Percentiles rank a stretch among this genome's conserved stretches.
Evolutionary conservation across 1,284 basidiomycete genomes (phyloP).

Genomic region (Apiotrichum gracile): DNA sequence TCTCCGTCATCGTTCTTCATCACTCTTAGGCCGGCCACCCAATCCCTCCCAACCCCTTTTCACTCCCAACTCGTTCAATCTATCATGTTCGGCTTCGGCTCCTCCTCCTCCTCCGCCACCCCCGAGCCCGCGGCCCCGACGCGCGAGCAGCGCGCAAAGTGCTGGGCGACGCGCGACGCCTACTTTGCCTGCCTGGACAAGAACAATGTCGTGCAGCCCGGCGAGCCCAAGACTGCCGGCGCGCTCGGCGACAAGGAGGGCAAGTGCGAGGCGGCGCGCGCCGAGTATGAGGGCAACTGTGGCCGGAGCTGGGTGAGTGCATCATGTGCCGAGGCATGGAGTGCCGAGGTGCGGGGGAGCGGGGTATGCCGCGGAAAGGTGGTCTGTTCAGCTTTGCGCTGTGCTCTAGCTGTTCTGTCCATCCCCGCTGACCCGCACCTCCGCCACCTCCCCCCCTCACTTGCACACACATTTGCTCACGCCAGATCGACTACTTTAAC

Average conservation of each 20-base stretch:
- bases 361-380: background rate
- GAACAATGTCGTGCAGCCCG: constrained; percentile 35
- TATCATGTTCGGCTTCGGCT: constrained; percentile 7
- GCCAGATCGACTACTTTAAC: constrained; percentile 50
- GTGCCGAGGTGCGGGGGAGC: background rate
- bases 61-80: background rate
- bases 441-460: background rate
- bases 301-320: constrained; percentile 48
- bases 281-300: constrained; percentile 42
- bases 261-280: constrained; percentile 36
- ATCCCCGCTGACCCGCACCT: background rate
- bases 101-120: background rate
- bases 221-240: constrained; percentile 30
- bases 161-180: constrained; percentile 47
- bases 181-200: constrained; percentile 48
- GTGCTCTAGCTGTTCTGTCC: background rate
- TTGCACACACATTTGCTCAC: background rate
- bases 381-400: background rate
- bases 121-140: constrained; percentile 32
- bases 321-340: background rate
- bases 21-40: background rate
- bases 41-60: background rate
- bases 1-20: background rate
- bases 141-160: constrained; percentile 42
- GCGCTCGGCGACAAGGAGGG: constrained; percentile 22